phyloP scores from a whole-genome alignment of 164 flowering plant genomes.

The Aristolochia fimbriata region DNA sequence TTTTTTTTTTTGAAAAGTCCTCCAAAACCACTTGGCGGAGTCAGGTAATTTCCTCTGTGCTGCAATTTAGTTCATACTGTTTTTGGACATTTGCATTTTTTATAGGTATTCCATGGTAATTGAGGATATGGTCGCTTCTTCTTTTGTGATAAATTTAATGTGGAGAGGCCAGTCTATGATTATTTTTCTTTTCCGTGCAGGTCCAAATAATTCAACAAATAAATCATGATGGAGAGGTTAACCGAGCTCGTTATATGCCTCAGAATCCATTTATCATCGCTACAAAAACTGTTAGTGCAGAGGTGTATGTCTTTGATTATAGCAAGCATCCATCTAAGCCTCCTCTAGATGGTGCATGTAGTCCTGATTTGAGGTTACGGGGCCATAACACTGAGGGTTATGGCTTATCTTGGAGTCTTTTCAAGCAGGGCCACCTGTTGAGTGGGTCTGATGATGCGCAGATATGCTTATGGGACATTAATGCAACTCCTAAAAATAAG shows the following conservation, averaged over 20 bases:
- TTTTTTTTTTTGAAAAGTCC: no score
- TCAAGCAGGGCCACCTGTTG: conserved; percentile 75
- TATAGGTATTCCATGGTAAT: no score
- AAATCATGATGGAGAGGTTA: conserved; percentile 94
- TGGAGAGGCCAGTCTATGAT: neutral
- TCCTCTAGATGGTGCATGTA: conserved; percentile 73
- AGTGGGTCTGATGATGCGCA: conserved; percentile 99
- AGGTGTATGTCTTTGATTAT: conserved; percentile 88
- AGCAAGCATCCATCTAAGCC: conserved; percentile 92
- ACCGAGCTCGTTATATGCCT: conserved; percentile 96
- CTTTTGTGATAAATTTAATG: no score
- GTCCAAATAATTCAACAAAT: conserved; percentile 94
- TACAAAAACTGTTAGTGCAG: conserved; percentile 89
- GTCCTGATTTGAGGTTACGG: conserved; percentile 83
- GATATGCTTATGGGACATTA: conserved; percentile 92
- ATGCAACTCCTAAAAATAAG: conserved; percentile 78
- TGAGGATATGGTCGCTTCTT: no score
- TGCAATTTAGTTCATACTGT: no score
- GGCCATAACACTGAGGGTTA: conserved; percentile 95
- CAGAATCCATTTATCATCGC: conserved; percentile 85
- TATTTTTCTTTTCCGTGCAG: conserved; percentile 24
- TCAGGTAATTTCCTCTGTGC: no score
- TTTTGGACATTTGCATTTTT: no score
- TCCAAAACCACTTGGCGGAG: no score
- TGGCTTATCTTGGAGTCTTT: conserved; percentile 93